Evolutionary conservation across 169 alveolate species (phyloP).

Genomic region (Plasmodium coatneyi): DNA sequence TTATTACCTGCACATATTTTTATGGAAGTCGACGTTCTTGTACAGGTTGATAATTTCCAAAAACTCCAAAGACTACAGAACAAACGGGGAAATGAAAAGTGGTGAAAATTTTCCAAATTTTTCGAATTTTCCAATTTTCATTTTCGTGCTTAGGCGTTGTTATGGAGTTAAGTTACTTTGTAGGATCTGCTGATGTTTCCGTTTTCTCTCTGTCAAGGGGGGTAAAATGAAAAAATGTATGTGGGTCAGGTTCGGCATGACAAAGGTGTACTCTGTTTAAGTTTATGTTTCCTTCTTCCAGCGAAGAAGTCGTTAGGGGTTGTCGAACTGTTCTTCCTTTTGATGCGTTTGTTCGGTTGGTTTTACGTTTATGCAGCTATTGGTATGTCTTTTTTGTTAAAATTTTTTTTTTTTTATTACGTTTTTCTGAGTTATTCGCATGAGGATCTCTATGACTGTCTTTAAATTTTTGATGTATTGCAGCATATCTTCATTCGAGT

Average conservation of each 20-base stretch:
- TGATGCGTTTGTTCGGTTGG: neutral
- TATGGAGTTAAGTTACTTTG: slow-evolving; percentile 9
- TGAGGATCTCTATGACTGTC: slow-evolving; percentile 19
- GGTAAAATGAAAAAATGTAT: neutral
- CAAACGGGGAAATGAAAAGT: neutral
- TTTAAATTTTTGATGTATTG: slow-evolving; percentile 66
- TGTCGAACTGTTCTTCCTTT: neutral
- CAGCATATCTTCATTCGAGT: slow-evolving; percentile 67
- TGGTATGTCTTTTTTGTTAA: neutral
- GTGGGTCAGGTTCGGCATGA: neutral
- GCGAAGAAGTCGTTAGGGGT: neutral
- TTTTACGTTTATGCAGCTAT: neutral
- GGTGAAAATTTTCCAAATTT: neutral
- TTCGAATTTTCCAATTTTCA: neutral
- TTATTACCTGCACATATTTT: slow-evolving; percentile 73
- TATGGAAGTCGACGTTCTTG: slow-evolving; percentile 66
- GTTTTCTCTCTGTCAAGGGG: slow-evolving; percentile 40
- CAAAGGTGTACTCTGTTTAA: neutral
- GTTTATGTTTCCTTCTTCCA: neutral
- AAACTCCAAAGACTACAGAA: slow-evolving; percentile 68
- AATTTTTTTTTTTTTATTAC: slow-evolving; percentile 34
- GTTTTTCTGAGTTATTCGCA: slow-evolving; percentile 73
- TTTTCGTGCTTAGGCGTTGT: neutral
- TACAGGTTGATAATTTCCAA: slow-evolving; percentile 62
- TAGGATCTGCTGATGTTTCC: slow-evolving; percentile 76